phyloP scores from a whole-genome alignment of 768 basidiomycete genomes.

The Tricholoma saponaceum region DNA sequence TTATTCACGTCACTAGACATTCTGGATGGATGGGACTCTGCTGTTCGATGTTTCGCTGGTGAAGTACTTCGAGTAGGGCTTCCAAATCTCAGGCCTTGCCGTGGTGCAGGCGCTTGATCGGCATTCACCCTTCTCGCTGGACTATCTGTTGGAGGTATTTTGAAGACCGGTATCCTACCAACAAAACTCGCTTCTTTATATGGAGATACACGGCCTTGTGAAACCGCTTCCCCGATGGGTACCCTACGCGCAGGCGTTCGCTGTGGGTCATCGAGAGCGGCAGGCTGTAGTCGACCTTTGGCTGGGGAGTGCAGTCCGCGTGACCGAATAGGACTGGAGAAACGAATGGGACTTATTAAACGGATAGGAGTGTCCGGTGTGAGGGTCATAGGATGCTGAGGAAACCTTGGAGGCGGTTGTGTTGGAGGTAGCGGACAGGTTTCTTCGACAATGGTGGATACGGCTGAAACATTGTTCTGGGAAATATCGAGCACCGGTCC shows the following conservation, averaged over 20 bases:
- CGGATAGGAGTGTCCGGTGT: constrained; percentile 15
- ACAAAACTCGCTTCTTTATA: constrained; percentile 29
- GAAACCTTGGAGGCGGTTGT: not conserved
- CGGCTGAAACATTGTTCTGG: not conserved
- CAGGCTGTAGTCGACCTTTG: constrained; percentile 27
- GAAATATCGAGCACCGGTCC: not conserved
- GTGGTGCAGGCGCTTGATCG: constrained; percentile 31
- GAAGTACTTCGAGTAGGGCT: constrained; percentile 19
- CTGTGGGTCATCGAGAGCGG: constrained; percentile 30
- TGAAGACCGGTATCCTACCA: constrained; percentile 22
- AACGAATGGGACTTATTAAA: constrained; percentile 14
- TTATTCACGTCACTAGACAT: constrained; percentile 11
- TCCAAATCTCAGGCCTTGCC: constrained; percentile 22
- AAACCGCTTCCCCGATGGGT: constrained; percentile 48
- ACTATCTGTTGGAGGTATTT: constrained; percentile 32
- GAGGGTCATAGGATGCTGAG: constrained; percentile 16
- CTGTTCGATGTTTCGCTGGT: constrained; percentile 29
- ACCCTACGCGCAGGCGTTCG: constrained; percentile 67
- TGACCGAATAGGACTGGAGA: constrained; percentile 13
- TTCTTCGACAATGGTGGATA: not conserved
- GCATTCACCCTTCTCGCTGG: constrained; percentile 35
- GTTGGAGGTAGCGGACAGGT: not conserved
- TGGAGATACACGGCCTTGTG: constrained; percentile 46
- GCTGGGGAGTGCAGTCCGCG: constrained; percentile 23
- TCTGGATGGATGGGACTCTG: constrained; percentile 13